phyloP scores from a whole-genome alignment of 2,329 filamentous ascomycete species.

The Cytospora chrysosperma region DNA sequence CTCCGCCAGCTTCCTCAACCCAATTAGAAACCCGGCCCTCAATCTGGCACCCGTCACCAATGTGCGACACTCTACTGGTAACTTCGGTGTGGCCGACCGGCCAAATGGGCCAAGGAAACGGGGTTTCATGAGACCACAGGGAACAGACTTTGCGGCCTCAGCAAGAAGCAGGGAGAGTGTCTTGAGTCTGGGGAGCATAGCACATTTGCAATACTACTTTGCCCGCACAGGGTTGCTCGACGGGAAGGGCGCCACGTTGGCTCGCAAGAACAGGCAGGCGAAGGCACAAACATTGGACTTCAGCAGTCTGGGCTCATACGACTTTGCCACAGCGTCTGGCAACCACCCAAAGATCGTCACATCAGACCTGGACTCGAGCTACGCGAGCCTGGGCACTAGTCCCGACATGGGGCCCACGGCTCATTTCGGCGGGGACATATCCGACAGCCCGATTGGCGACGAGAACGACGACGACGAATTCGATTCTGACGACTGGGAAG shows the following conservation, averaged over 20 bases:
- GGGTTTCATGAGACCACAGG: slow-evolving; percentile 85
- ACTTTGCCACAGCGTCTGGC: slow-evolving; percentile 33
- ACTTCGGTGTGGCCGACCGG: slow-evolving; percentile 32
- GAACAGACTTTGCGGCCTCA: slow-evolving; percentile 85
- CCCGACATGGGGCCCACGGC: slow-evolving; percentile 49
- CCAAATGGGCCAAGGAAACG: slow-evolving; percentile 53
- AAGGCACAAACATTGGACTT: slow-evolving; percentile 59
- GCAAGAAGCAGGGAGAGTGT: slow-evolving; percentile 91
- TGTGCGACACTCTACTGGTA: slow-evolving; percentile 47
- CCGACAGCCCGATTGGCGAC: slow-evolving; percentile 41
- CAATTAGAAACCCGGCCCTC: slow-evolving; percentile 45
- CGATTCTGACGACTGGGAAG: slow-evolving; percentile 60
- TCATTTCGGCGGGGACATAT: slow-evolving; percentile 34
- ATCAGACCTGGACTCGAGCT: slow-evolving; percentile 57
- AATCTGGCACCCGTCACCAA: slow-evolving; percentile 30
- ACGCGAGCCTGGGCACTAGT: slow-evolving; percentile 59
- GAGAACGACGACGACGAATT: slow-evolving; percentile 44
- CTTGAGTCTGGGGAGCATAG: slow-evolving; percentile 93
- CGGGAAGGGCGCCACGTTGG: slow-evolving; percentile 84
- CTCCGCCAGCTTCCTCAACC: slow-evolving; percentile 55
- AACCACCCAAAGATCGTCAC: slow-evolving; percentile 39
- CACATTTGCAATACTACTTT: slow-evolving; percentile 98
- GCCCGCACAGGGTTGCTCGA: slow-evolving; percentile 90
- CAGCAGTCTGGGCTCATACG: slow-evolving; percentile 49
- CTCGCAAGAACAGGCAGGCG: slow-evolving; percentile 61